Evolutionary conservation across 345 rosid species (phyloP).

Genomic region (Eucalyptus curtisii): DNA sequence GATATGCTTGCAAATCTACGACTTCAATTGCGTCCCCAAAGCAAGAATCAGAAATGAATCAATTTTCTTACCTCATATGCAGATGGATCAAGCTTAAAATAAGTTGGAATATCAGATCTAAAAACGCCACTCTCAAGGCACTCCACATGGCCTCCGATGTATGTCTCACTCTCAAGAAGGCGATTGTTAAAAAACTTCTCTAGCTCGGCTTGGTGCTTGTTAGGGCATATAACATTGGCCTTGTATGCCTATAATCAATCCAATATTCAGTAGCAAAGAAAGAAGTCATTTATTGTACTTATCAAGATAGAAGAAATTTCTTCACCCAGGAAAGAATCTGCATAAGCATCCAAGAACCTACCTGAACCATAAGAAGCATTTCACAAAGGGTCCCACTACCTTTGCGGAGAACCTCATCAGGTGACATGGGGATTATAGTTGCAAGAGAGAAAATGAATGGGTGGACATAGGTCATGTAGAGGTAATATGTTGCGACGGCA

Average conservation of each 20-base stretch:
- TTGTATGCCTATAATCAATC: slow-evolving; percentile 53
- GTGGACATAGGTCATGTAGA: slow-evolving; percentile 96
- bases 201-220: slow-evolving; percentile 84
- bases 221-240: slow-evolving; percentile 96
- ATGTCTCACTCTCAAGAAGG: slow-evolving; percentile 97
- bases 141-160: slow-evolving; percentile 96
- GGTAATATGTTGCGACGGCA: slow-evolving; percentile 92
- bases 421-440: slow-evolving; percentile 95
- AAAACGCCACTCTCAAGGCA: slow-evolving; percentile 99
- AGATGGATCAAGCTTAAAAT: slow-evolving; percentile 74
- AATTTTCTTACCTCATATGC: slow-evolving; percentile 60
- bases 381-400: slow-evolving; percentile 99
- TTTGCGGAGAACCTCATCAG: slow-evolving; percentile 97
- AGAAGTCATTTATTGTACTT: not conserved
- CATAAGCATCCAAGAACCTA: slow-evolving; percentile 10
- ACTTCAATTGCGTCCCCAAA: not conserved
- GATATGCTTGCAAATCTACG: not conserved
- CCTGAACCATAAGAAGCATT: slow-evolving; percentile 99
- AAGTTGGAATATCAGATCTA: slow-evolving; percentile 90
- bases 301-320: not conserved
- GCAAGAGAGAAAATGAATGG: slow-evolving; percentile 97
- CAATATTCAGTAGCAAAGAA: not conserved
- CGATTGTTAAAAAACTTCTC: slow-evolving; percentile 74
- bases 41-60: not conserved
- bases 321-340: not conserved